Base-by-base conservation (phyloP, 177 flowering plant species). In the Vitis hybrid region DNA sequence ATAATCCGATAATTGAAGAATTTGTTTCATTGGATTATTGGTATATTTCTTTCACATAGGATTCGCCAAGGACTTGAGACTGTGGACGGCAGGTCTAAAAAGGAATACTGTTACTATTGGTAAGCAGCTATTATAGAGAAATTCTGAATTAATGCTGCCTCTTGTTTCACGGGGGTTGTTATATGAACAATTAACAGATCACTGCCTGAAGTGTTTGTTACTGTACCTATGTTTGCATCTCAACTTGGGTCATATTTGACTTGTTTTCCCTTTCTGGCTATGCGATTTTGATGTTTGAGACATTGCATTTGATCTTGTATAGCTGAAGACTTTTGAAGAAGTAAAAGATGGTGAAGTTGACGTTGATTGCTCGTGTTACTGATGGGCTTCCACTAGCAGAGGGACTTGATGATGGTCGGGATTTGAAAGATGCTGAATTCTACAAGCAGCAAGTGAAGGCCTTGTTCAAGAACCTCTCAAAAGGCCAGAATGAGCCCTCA, bases 351-450 rank as follows among this genome's bases (percentile, higher is more conserved):
- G 98, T 93, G 83, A 93, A 91, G 83, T 72, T 93, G 73, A 93
- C 98, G 15, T 72, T 93, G 97, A 85, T 93, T 76, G 97, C 98
- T 52, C 94, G 97, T 81, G 94, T 93, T 64, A 93, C 92, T 52
- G 97, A 93, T 83, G 98, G 97, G 34, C 93, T 93, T 74, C 97
- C 94, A 3, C 76, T 93, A 34, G 97, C 88, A 2, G 94, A 91
- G 75, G 94, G 98, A 68, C 73, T 93, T 67, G 98, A 91, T 73
- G 94, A 89, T 81, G 93, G 93, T 2, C 94, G 93, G 74, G 97
- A 87, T 85, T 60, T 84, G 56, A 73, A 78, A 48, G 88, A 92
- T 79, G 82, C 80, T 51, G 98, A 93, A 34, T 83, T 86, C 74
- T 93, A 91, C 85, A 93, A 91, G 71, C 94, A 89, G 66, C 98